Base-by-base conservation (phyloP, 805 yeast genomes). In the Debaryomyces maramus region DNA sequence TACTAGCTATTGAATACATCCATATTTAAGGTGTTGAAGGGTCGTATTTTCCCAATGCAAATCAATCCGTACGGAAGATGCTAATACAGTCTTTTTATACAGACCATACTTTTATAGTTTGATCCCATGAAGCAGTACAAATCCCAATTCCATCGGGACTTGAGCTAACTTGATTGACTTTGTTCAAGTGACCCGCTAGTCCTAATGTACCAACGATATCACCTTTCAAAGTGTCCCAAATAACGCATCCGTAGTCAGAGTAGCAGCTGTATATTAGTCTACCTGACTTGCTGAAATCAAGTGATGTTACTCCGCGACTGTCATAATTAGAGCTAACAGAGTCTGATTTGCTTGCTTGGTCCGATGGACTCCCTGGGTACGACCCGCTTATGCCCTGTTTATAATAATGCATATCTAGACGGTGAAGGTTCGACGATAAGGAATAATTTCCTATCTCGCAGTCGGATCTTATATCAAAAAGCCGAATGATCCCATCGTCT, bases 111-210 rank as follows among this genome's bases (percentile, higher is more conserved):
- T 77, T 79, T 48, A 85, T 73, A 1, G 90, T 80, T 6, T 81
- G 62, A 55, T 88, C 96, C 85, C 95, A 83, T 1, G 91, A 83
- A 1, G 86, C 83, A 2, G 96, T 85, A 40, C 83, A 81, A 7
- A 89, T 72, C 0, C 84, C 89, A 16, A 77, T 55, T 0, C 97
- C 96, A 60, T 88, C 87, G 0, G 81, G 81, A 47, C 89, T 77
- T 1, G 82, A 73, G 27, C 70, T 65, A 3, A 89, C 83, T 49
- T 79, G 78, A 36, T 81, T 78, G 7, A 85, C 74, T 34, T 82
- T 70, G 46, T 78, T 79, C 8, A 65, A 54, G 51, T 86, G 93
- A 36, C 55, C 58, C 5, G 53, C 60, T 15, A 46, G 51, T 20
- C 80, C 81, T 37, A 88, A 55, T 14, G 75, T 67, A 0, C 88